phyloP scores from a whole-genome alignment of 2,329 filamentous ascomycete species.

The Arachnomyces sp. region DNA sequence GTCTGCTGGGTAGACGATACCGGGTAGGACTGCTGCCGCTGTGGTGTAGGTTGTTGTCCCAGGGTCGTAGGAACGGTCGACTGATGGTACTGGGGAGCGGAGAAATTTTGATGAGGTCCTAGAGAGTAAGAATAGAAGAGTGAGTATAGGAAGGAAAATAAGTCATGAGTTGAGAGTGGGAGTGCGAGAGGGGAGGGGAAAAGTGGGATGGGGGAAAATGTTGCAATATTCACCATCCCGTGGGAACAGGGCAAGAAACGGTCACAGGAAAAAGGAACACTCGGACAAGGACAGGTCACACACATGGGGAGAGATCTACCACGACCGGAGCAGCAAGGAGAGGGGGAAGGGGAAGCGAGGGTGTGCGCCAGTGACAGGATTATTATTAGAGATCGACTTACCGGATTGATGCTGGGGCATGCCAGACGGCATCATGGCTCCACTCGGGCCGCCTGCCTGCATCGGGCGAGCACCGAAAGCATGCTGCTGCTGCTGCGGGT shows the following conservation, averaged over 20 bases:
- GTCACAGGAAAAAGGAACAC: too few species aligned
- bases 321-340: neutral
- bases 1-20: constrained; percentile 5
- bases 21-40: constrained; percentile 8
- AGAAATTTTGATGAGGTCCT: constrained; percentile 5
- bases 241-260: too few species aligned
- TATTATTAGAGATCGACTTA: constrained; percentile 6
- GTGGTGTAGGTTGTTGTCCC: constrained; percentile 15
- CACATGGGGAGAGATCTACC: neutral
- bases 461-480: too few species aligned
- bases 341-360: constrained; percentile 5
- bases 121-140: neutral
- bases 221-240: too few species aligned
- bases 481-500: neutral
- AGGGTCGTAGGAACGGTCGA: constrained; percentile 4
- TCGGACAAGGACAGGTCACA: too few species aligned
- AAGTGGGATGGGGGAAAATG: too few species aligned
- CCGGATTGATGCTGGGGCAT: constrained; percentile 3
- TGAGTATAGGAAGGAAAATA: neutral
- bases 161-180: neutral
- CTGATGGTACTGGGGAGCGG: constrained; percentile 6
- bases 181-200: neutral
- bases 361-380: constrained; percentile 12
- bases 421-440: too few species aligned
- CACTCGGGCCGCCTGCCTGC: too few species aligned